Conservation (phyloP, 2,329 filamentous ascomycete species). For the Davidsoniella neocaledoniae region DNA sequence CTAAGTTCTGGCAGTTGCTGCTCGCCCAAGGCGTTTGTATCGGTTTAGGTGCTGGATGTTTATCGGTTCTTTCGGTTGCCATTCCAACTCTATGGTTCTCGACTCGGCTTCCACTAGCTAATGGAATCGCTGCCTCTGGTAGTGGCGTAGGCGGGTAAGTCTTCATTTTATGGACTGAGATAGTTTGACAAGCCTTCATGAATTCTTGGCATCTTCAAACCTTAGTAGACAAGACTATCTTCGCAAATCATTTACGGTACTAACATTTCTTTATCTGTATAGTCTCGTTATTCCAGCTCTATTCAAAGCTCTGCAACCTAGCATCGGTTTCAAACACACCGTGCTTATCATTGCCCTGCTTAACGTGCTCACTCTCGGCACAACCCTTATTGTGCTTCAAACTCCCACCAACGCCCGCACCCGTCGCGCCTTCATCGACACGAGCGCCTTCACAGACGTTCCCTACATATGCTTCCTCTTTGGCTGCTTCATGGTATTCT, state of each 20-base stretch:
- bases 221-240: background rate
- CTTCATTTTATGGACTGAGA: background rate
- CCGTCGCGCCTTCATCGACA: conserved; percentile 18
- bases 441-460: conserved; percentile 17
- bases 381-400: conserved; percentile 18
- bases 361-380: conserved; percentile 18
- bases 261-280: background rate
- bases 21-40: conserved; percentile 26
- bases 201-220: too few relatives aligned
- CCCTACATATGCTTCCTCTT: conserved; percentile 20
- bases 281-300: conserved; percentile 23
- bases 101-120: conserved; percentile 23
- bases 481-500: conserved; percentile 20
- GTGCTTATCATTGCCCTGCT: conserved; percentile 22
- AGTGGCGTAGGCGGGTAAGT: conserved; percentile 21
- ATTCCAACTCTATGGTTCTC: conserved; percentile 26
- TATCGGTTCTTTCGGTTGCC: conserved; percentile 24
- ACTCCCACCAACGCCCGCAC: conserved; percentile 14
- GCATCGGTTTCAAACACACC: conserved; percentile 22
- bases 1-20: conserved; percentile 25
- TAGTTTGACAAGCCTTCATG: background rate
- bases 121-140: conserved; percentile 26
- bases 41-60: conserved; percentile 26
- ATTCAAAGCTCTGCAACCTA: conserved; percentile 18
- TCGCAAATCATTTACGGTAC: background rate